A percentile compares a stretch with the other conserved stretches of the same genome.
Evolutionary conservation across 2,329 filamentous ascomycete species (phyloP).

Genomic region (Reticulascus tulasneorum): DNA sequence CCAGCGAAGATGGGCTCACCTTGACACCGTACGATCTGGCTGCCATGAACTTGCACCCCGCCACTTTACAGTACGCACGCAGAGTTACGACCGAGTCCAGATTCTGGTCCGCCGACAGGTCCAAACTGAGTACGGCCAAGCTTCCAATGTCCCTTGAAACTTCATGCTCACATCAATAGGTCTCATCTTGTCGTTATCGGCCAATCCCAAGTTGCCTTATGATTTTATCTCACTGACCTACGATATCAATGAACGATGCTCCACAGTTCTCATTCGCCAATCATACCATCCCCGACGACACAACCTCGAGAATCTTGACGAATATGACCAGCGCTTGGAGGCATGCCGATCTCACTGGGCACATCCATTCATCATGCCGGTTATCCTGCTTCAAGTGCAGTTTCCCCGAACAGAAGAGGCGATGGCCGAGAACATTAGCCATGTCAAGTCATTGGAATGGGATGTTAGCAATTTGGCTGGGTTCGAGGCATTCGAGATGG

Average conservation of each 20-base stretch:
- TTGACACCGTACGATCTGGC: slow-evolving; percentile 29
- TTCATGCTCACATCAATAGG: slow-evolving; percentile 20
- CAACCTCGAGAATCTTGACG: slow-evolving; percentile 37
- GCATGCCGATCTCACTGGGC: slow-evolving; percentile 41
- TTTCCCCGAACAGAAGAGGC: slow-evolving; percentile 40
- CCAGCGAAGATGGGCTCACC: slow-evolving; percentile 29
- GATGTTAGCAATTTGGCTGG: slow-evolving; percentile 40
- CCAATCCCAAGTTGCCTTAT: slow-evolving; percentile 38
- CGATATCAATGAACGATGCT: slow-evolving; percentile 30
- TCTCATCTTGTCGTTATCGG: slow-evolving; percentile 41
- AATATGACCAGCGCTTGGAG: slow-evolving; percentile 42
- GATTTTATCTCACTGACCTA: slow-evolving; percentile 46
- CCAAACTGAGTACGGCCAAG: slow-evolving; percentile 24
- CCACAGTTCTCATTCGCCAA: slow-evolving; percentile 38
- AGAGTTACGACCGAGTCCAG: slow-evolving; percentile 34
- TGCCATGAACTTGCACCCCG: slow-evolving; percentile 32
- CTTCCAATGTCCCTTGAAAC: neutral
- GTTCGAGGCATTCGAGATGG: slow-evolving; percentile 25
- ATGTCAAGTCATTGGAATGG: slow-evolving; percentile 35
- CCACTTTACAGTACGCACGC: slow-evolving; percentile 34
- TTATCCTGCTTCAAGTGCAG: slow-evolving; percentile 43
- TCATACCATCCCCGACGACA: slow-evolving; percentile 38
- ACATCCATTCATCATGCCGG: slow-evolving; percentile 40
- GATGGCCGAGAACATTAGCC: slow-evolving; percentile 38
- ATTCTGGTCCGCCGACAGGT: slow-evolving; percentile 34